Base-by-base conservation (phyloP, 106 monocot species). In the Apostasia shenzhenica region DNA sequence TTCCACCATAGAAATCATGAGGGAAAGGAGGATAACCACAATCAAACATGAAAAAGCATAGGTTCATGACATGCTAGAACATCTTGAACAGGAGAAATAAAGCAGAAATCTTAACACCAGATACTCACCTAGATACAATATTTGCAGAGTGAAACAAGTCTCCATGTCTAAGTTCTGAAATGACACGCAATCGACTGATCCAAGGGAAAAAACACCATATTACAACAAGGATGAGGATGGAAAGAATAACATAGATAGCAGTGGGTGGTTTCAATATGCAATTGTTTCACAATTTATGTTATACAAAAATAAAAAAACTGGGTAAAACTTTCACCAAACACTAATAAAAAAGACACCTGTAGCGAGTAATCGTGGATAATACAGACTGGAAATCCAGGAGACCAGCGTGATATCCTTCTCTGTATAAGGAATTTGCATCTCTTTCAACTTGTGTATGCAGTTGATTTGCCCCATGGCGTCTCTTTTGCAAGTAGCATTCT, bases 371-470 rank as follows among this genome's bases (percentile, higher is more conserved):
- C 51, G 97, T 97, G 13, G 92, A 83, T 44, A 97, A 75, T 14
- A 97, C 97, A 66, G 97, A 97, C 63, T 97, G 97, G 76, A 97
- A 97, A 83, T 97, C 89, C 62, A 92, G 89, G 58, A 97, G 87
- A 63, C 89, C 97, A 57, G 73, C 68, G 73, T 86, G 78, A 81
- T 97, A 97, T 13, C 86, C 92, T 82, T 95, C 95, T 83, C 81
- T 86, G 14, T 57, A 79, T 45, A 77, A 73, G 49, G 65, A 6
- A 76, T 79, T 89, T n/a, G 55, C 40, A 65, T 92, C 87, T 78
- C 73, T 83, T 52, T 85, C 92, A 66, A 89, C 89, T 71, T 72
- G 75, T 63, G 50, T 81, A 67, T 65, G 79, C 6, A 59, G 53
- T 48, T 87, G 85, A 46, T 59, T 81, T 40, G 75, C 44, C 38